Evolutionary conservation across 176 grass and related monocot species (phyloP).

Genomic region (Carex myosuroides): DNA sequence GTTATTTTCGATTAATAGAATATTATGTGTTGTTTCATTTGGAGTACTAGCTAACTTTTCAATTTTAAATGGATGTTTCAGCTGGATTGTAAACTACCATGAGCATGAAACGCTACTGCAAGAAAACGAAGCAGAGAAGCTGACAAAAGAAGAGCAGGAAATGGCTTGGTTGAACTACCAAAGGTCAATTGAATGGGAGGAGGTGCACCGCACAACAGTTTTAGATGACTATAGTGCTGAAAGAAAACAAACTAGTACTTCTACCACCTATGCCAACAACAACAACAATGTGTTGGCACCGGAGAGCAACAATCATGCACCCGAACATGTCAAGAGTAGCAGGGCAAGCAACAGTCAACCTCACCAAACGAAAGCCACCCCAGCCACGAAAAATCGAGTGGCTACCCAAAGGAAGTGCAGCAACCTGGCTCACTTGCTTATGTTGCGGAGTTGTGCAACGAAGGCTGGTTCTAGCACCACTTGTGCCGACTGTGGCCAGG

Average conservation of each 20-base stretch:
- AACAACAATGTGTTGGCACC: constrained; percentile 9
- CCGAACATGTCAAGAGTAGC: constrained; percentile 18
- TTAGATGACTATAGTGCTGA: constrained; percentile 22
- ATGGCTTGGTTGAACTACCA: constrained; percentile 71
- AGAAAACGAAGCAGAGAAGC: constrained; percentile 92
- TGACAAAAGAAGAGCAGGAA: constrained; percentile 94
- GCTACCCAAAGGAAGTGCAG: constrained; percentile 78
- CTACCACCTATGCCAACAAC: constrained; percentile 12
- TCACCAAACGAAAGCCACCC: constrained; percentile 17
- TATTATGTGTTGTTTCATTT: not conserved
- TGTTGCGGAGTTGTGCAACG: constrained; percentile 53
- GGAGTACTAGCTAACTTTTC: not conserved
- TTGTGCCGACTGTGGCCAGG: constrained; percentile 71
- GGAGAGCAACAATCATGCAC: not conserved
- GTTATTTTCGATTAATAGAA: not conserved
- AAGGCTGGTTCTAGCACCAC: constrained; percentile 69
- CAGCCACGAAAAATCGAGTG: constrained; percentile 34
- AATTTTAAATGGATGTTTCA: constrained; percentile 13
- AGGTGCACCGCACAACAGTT: constrained; percentile 31
- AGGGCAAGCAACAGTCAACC: constrained; percentile 7
- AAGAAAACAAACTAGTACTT: constrained; percentile 21
- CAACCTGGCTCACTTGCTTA: constrained; percentile 74
- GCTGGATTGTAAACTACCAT: constrained; percentile 93
- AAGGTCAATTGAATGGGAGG: constrained; percentile 51
- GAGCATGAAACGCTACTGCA: constrained; percentile 92